Evolutionary conservation across 257 asterid species (phyloP).

Genomic region (Jaltomata sinuosa): DNA sequence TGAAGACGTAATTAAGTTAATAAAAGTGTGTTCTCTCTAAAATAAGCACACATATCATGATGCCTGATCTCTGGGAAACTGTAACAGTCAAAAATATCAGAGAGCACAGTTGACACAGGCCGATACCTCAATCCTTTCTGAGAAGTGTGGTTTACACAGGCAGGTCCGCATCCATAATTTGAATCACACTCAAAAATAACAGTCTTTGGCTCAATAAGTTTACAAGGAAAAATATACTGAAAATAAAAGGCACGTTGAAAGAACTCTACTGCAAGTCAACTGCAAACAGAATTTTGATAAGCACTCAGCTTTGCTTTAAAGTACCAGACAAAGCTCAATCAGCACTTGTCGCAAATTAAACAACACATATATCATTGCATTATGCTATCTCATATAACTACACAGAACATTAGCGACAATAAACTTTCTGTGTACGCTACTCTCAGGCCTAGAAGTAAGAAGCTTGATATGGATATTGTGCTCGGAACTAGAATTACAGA

Average conservation of each 20-base stretch:
- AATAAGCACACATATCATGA: no score
- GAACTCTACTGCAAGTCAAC: neutral
- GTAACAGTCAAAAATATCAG: no score
- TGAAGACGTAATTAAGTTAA: neutral
- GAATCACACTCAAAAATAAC: conserved; percentile 85
- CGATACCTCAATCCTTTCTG: conserved; percentile 46
- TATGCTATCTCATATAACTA: neutral
- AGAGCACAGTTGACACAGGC: no score
- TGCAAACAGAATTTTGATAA: neutral
- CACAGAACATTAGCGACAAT: neutral
- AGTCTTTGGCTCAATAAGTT: conserved; percentile 70
- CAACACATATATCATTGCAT: neutral
- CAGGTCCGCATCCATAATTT: conserved; percentile 64
- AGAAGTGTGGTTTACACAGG: conserved; percentile 55
- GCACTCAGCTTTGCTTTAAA: neutral
- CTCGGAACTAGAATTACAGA: neutral
- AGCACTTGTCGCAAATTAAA: neutral
- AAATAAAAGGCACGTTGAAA: neutral
- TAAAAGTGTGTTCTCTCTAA: neutral
- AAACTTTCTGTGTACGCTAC: neutral
- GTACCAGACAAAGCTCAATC: neutral
- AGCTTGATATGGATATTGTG: neutral
- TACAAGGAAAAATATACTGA: conserved; percentile 1
- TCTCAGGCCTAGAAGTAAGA: neutral
- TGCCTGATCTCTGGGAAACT: no score